Percentiles rank a stretch among this genome's conserved stretches.
Conservation (phyloP, 177 flowering plant species). For the Tripterygium wilfordii region DNA sequence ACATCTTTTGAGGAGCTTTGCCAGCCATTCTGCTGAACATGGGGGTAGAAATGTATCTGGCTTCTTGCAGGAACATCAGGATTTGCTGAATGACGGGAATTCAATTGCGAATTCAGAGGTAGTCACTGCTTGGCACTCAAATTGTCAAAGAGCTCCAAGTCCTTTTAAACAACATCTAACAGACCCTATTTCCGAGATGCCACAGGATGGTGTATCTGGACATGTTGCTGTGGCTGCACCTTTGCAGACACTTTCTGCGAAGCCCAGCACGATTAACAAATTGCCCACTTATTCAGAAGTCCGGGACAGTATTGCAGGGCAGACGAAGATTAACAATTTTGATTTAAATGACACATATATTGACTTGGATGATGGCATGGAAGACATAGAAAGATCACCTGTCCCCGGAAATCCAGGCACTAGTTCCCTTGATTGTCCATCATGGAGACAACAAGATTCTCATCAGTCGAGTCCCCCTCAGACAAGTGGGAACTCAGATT, state of each 20-base stretch:
- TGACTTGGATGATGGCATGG: slow-evolving; percentile 54
- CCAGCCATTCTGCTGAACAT: slow-evolving; percentile 23
- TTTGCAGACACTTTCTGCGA: neutral
- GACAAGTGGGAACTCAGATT: slow-evolving; percentile 83
- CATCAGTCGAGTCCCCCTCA: slow-evolving; percentile 83
- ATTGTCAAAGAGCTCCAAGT: slow-evolving; percentile 14
- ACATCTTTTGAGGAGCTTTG: slow-evolving; percentile 69
- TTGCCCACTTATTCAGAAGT: slow-evolving; percentile 10
- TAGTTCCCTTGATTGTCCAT: slow-evolving; percentile 38
- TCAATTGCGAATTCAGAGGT: slow-evolving; percentile 13
- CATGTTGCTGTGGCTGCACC: slow-evolving; percentile 8
- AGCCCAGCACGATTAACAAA: slow-evolving; percentile 3
- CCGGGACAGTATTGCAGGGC: slow-evolving; percentile 20
- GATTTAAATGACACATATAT: slow-evolving; percentile 71
- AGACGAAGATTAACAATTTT: slow-evolving; percentile 38
- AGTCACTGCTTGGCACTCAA: slow-evolving; percentile 19
- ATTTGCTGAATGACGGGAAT: slow-evolving; percentile 10
- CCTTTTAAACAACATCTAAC: slow-evolving; percentile 10
- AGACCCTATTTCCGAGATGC: slow-evolving; percentile 14
- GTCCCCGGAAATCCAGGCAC: slow-evolving; percentile 25
- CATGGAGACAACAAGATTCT: slow-evolving; percentile 51
- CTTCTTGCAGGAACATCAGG: slow-evolving; percentile 19
- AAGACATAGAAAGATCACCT: slow-evolving; percentile 34
- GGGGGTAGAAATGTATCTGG: slow-evolving; percentile 22
- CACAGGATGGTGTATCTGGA: slow-evolving; percentile 6